Percentiles rank a stretch among this genome's conserved stretches.
Evolutionary conservation across 2,329 filamentous ascomycete species (phyloP).

Genomic region (Aspergillus jensenii): DNA sequence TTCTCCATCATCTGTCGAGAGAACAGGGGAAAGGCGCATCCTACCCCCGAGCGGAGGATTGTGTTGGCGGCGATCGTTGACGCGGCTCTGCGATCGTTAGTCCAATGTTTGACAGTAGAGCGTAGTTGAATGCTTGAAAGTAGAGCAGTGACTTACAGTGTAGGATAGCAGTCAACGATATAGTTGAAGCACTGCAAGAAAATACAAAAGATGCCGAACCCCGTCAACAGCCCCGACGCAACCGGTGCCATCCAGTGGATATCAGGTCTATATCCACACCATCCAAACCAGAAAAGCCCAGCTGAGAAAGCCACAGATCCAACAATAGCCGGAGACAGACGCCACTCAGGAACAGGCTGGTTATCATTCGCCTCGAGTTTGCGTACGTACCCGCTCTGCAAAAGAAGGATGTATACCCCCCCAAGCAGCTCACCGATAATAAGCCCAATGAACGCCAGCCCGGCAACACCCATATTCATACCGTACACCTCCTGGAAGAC

Average conservation of each 20-base stretch:
- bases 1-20: constrained; percentile 40
- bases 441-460: constrained; percentile 32
- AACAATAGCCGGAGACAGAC: constrained; percentile 32
- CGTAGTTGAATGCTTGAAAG: background rate
- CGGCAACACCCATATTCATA: constrained; percentile 32
- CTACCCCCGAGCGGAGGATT: constrained; percentile 39
- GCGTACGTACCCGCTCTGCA: constrained; percentile 29
- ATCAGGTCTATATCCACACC: constrained; percentile 32
- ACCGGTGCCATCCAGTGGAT: constrained; percentile 31
- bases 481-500: constrained; percentile 32
- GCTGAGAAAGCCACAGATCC: constrained; percentile 34
- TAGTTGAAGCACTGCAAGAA: constrained; percentile 29
- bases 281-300: constrained; percentile 42
- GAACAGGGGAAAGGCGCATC: constrained; percentile 41
- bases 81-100: constrained; percentile 30
- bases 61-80: constrained; percentile 43
- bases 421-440: constrained; percentile 33
- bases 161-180: constrained; percentile 42
- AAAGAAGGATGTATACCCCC: constrained; percentile 29
- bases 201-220: constrained; percentile 14
- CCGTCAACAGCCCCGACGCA: constrained; percentile 6
- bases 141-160: constrained; percentile 31
- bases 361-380: constrained; percentile 32
- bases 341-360: constrained; percentile 35
- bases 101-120: too few species aligned